Conservation (phyloP, 805 yeast genomes). For the Starmerella ratchasimensis region DNA sequence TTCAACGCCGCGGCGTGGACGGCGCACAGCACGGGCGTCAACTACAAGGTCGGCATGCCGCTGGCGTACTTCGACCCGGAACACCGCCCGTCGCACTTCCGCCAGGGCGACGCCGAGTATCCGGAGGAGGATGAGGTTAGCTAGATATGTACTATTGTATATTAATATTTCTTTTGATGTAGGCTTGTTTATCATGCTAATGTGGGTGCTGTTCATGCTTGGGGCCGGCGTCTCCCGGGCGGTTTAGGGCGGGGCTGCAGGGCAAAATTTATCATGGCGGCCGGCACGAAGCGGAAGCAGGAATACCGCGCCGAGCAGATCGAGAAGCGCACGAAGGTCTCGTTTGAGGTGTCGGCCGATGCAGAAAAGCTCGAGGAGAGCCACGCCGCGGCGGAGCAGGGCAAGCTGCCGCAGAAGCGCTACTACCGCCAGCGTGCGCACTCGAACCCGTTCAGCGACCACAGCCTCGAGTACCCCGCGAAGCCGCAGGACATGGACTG, state of each 20-base stretch:
- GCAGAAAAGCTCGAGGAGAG: not conserved
- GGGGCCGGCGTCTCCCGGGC: too few relatives aligned
- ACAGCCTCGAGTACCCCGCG: conserved; percentile 73
- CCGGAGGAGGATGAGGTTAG: conserved; percentile 13
- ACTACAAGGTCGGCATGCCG: conserved; percentile 65
- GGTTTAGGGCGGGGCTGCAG: too few relatives aligned
- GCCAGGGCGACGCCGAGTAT: conserved; percentile 39
- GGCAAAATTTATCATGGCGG: too few relatives aligned
- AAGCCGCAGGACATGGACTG: conserved; percentile 81
- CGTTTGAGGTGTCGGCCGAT: conserved; percentile 27
- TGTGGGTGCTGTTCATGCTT: too few relatives aligned
- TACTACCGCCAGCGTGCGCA: conserved; percentile 95
- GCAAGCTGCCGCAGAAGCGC: conserved; percentile 59
- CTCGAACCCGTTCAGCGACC: conserved; percentile 94
- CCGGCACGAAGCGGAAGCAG: conserved; percentile 24
- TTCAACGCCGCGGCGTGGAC: conserved; percentile 80
- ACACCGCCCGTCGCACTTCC: conserved; percentile 85
- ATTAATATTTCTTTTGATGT: too few relatives aligned
- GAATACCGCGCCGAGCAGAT: conserved; percentile 35
- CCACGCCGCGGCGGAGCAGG: conserved; percentile 19
- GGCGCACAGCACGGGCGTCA: conserved; percentile 38
- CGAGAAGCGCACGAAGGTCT: conserved; percentile 31
- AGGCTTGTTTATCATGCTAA: too few relatives aligned
- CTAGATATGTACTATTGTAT: not conserved
- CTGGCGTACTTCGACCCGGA: conserved; percentile 66